phyloP scores from a whole-genome alignment of 2,329 filamentous ascomycete species.

The Exophiala sp. region DNA sequence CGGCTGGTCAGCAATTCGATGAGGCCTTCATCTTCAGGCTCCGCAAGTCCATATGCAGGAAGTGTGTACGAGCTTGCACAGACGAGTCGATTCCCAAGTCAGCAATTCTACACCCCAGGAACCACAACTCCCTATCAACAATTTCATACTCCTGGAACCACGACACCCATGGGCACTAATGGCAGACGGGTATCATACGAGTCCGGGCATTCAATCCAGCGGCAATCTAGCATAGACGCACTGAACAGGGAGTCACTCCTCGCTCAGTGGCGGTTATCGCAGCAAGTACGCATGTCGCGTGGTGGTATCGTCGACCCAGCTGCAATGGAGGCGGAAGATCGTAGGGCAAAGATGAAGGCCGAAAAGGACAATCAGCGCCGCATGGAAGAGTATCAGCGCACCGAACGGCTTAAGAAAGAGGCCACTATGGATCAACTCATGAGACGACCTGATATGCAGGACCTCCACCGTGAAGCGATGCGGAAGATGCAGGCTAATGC shows the following conservation, averaged over 20 bases:
- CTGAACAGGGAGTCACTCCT: slow-evolving; percentile 52
- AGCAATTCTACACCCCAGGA: slow-evolving; percentile 2
- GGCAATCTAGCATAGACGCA: slow-evolving; percentile 10
- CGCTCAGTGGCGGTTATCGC: slow-evolving; percentile 64
- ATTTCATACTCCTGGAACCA: neutral
- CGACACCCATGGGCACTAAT: too few relatives aligned
- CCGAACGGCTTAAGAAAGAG: slow-evolving; percentile 58
- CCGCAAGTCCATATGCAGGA: neutral
- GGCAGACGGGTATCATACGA: slow-evolving; percentile 4
- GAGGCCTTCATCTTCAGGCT: slow-evolving; percentile 9
- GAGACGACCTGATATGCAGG: slow-evolving; percentile 69
- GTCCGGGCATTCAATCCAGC: slow-evolving; percentile 20
- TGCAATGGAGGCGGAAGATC: slow-evolving; percentile 35
- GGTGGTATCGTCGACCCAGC: slow-evolving; percentile 18
- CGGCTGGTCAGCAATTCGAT: neutral
- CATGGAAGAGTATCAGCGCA: slow-evolving; percentile 56
- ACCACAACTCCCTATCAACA: neutral
- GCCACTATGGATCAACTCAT: slow-evolving; percentile 70
- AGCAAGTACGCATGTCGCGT: slow-evolving; percentile 54
- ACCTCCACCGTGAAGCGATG: slow-evolving; percentile 75
- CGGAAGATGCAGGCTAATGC: slow-evolving; percentile 69
- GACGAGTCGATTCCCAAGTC: slow-evolving; percentile 4
- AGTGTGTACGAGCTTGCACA: slow-evolving; percentile 5
- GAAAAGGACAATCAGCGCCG: slow-evolving; percentile 63
- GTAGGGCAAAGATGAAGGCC: slow-evolving; percentile 50